phyloP scores from a whole-genome alignment of 2,329 filamentous ascomycete genomes.

The Beauveria bassiana region DNA sequence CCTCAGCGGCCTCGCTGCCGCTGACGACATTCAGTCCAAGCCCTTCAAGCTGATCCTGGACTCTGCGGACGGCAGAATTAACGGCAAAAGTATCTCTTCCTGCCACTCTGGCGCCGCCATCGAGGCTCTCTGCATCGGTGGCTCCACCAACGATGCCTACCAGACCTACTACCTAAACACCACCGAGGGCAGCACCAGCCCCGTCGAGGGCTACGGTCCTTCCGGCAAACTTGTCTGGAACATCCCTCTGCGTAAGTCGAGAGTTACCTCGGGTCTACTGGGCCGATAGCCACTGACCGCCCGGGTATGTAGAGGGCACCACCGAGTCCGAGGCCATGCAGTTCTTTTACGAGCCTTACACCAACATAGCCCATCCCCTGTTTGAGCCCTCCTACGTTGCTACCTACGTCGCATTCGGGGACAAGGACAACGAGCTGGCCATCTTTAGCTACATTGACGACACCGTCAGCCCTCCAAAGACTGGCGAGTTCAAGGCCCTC shows the following conservation, averaged over 20 bases:
- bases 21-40: slow-evolving; percentile 10
- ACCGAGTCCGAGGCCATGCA: slow-evolving; percentile 2
- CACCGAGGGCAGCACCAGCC: slow-evolving; percentile 1
- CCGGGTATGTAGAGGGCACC: not conserved
- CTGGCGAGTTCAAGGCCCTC: not conserved
- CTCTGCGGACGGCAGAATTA: not conserved
- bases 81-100: not conserved
- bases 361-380: slow-evolving; percentile 10
- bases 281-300: not conserved
- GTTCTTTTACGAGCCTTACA: slow-evolving; percentile 5
- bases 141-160: not conserved
- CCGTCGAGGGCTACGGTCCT: not conserved
- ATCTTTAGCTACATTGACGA: slow-evolving; percentile 10
- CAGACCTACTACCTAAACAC: slow-evolving; percentile 7
- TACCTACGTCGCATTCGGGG: not conserved
- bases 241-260: slow-evolving; percentile 3
- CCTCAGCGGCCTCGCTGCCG: slow-evolving; percentile 6
- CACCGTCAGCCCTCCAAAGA: slow-evolving; percentile 7
- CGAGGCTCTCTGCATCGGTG: slow-evolving; percentile 4
- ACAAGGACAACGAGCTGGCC: slow-evolving; percentile 2
- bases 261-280: too few relatives aligned
- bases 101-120: slow-evolving; percentile 11
- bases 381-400: slow-evolving; percentile 1
- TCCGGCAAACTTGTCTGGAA: slow-evolving; percentile 10
- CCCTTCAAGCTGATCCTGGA: slow-evolving; percentile 11